A percentile compares a stretch with the other conserved stretches of the same genome.
phyloP scores from a whole-genome alignment of 1,284 basidiomycete species.

The Cutaneotrichosporon dermatis region DNA sequence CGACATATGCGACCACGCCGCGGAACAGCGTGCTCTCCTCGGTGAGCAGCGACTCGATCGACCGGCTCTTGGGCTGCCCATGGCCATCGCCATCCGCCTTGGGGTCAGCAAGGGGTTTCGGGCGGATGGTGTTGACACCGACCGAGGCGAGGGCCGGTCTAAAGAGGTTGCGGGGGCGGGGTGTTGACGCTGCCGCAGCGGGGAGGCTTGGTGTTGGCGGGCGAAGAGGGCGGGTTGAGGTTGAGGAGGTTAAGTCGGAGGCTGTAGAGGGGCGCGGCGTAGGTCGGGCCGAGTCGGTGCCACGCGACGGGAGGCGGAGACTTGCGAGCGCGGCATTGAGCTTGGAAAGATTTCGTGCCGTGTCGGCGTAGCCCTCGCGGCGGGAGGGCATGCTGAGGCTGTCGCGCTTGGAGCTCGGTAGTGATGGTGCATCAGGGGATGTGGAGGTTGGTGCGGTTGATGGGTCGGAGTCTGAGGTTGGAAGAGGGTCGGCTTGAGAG shows the following conservation, averaged over 20 bases:
- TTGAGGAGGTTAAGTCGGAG: no score
- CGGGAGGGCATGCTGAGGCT: slow-evolving; percentile 22
- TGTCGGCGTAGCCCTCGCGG: slow-evolving; percentile 24
- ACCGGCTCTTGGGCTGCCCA: neutral
- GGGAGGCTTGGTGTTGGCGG: neutral
- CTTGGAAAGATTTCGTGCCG: slow-evolving; percentile 36
- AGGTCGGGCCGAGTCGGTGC: neutral
- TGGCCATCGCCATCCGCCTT: neutral
- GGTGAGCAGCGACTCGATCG: neutral
- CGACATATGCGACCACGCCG: slow-evolving; percentile 79
- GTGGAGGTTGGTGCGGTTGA: neutral
- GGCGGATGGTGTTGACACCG: neutral
- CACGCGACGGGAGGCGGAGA: slow-evolving; percentile 16
- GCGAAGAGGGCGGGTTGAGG: no score
- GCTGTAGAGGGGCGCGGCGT: neutral
- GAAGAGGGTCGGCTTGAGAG: no score
- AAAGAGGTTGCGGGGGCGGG: slow-evolving; percentile 1
- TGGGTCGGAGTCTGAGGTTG: neutral
- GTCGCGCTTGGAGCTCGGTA: neutral
- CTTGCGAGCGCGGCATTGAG: slow-evolving; percentile 41
- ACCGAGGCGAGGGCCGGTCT: neutral
- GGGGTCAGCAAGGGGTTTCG: neutral
- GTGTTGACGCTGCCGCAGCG: neutral
- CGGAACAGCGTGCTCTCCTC: slow-evolving; percentile 52
- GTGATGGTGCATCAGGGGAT: no score